Percentiles rank a stretch among this genome's conserved stretches.
Evolutionary conservation across 169 alveolate species (phyloP).

Genomic region (Fabrea salina): DNA sequence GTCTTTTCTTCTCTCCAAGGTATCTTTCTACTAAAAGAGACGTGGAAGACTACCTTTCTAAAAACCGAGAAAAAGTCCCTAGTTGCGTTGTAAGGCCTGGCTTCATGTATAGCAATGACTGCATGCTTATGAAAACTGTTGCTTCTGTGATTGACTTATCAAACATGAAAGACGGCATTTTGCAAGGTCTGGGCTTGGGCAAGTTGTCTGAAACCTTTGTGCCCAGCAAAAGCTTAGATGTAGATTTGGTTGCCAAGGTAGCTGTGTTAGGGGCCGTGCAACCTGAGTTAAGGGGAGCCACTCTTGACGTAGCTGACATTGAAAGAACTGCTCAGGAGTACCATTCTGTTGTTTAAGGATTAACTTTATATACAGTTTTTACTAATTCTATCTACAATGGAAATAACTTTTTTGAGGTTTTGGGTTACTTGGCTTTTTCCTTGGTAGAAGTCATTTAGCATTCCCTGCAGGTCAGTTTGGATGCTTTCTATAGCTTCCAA

Average conservation of each 20-base stretch:
- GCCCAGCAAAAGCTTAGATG: slow-evolving; percentile 1
- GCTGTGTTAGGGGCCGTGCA: not conserved
- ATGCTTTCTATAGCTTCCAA: too few species aligned
- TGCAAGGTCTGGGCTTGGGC: not conserved
- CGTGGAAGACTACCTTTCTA: slow-evolving; percentile 5
- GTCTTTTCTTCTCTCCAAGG: slow-evolving; percentile 24
- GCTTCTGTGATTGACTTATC: slow-evolving; percentile 10
- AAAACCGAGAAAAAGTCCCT: not conserved
- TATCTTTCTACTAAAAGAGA: slow-evolving; percentile 28
- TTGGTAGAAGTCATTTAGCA: too few species aligned
- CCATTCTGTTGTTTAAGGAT: too few species aligned
- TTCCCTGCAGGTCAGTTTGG: too few species aligned
- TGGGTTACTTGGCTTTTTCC: too few species aligned
- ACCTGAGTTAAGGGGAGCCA: not conserved
- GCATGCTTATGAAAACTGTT: not conserved
- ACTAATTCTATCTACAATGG: too few species aligned
- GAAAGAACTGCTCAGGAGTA: not conserved
- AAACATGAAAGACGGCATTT: not conserved
- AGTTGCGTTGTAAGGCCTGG: slow-evolving; percentile 24
- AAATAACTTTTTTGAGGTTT: too few species aligned
- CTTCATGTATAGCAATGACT: not conserved
- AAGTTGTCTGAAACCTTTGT: not conserved
- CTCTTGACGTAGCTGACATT: slow-evolving; percentile 20
- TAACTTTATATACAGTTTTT: too few species aligned
- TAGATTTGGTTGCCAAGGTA: slow-evolving; percentile 22